Conservation (phyloP, 352 stramenopile genomes). For the Phytopythium oedochilum region DNA sequence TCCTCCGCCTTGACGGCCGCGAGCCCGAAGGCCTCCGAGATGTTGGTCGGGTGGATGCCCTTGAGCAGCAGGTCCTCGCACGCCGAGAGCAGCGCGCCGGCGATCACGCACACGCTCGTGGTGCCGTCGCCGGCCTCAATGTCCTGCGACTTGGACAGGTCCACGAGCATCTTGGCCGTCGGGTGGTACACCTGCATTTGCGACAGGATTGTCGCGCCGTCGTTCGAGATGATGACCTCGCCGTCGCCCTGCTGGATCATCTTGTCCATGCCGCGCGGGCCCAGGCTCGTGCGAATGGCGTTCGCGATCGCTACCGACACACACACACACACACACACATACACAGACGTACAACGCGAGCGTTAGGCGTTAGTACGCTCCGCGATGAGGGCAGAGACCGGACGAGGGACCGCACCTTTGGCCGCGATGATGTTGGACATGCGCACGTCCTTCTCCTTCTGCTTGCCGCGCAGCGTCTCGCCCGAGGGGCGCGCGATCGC, state of each 20-base stretch:
- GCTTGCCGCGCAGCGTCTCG: slow-evolving; percentile 82
- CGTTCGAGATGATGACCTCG: slow-evolving; percentile 99
- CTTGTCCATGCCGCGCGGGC: slow-evolving; percentile 99
- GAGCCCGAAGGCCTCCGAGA: slow-evolving; percentile 95
- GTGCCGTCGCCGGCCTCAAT: slow-evolving; percentile 98
- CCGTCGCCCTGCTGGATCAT: slow-evolving; percentile 98
- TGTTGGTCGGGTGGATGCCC: slow-evolving; percentile 98
- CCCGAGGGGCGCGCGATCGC: slow-evolving; percentile 55
- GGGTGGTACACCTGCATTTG: slow-evolving; percentile 99
- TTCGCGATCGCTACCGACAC: slow-evolving; percentile 91
- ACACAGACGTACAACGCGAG: no score
- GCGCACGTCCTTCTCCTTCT: slow-evolving; percentile 98
- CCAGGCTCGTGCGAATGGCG: slow-evolving; percentile 97
- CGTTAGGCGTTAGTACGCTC: no score
- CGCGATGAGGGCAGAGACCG: no score
- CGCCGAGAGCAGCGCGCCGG: slow-evolving; percentile 96
- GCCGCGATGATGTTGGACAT: slow-evolving; percentile 98
- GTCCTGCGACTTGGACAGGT: slow-evolving; percentile 99
- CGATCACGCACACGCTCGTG: slow-evolving; percentile 98
- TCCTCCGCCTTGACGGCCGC: slow-evolving; percentile 87
- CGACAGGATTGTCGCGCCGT: slow-evolving; percentile 98
- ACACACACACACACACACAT: no score
- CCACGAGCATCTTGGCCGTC: slow-evolving; percentile 99
- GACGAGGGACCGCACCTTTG: slow-evolving; percentile 93
- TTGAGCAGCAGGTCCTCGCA: slow-evolving; percentile 91